A percentile compares a stretch with the other conserved stretches of the same genome.
Conservation (phyloP, 352 stramenopile genomes). For the Phytophthora tubulina region DNA sequence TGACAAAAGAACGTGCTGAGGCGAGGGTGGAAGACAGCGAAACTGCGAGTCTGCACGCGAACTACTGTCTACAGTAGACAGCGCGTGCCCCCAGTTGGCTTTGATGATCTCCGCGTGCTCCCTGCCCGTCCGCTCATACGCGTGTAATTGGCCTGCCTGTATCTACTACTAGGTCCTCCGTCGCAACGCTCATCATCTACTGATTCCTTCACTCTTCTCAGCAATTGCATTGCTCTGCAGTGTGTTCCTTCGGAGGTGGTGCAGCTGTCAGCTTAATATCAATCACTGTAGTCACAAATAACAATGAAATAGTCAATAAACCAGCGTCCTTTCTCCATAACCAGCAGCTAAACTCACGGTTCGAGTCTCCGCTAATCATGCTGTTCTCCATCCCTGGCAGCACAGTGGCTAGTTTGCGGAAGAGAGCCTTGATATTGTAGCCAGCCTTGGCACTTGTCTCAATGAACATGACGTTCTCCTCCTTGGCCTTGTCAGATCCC, state of each 20-base stretch:
- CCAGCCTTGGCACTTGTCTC: constrained; percentile 99
- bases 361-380: constrained; percentile 88
- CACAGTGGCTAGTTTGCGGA: constrained; percentile 98
- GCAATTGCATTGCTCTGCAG: constrained; percentile 77
- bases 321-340: background rate
- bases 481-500: constrained; percentile 97
- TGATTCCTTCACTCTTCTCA: constrained; percentile 41
- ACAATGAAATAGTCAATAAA: constrained; percentile 17
- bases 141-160: constrained; percentile 31
- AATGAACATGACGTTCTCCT: constrained; percentile 99
- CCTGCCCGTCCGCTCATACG: constrained; percentile 16
- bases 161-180: constrained; percentile 37
- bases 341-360: constrained; percentile 58
- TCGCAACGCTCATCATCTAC: constrained; percentile 26
- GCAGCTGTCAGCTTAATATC: constrained; percentile 91
- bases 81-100: constrained; percentile 9
- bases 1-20: constrained; percentile 33
- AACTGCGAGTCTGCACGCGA: constrained; percentile 22
- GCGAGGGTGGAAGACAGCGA: constrained; percentile 12
- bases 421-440: constrained; percentile 99
- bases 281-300: constrained; percentile 64
- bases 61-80: constrained; percentile 2
- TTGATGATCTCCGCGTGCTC: constrained; percentile 22
- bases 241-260: constrained; percentile 78
- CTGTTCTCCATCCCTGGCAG: constrained; percentile 96